Base-by-base conservation (phyloP, 139 green algal genomes). In the Tetradesmus obliquus region DNA sequence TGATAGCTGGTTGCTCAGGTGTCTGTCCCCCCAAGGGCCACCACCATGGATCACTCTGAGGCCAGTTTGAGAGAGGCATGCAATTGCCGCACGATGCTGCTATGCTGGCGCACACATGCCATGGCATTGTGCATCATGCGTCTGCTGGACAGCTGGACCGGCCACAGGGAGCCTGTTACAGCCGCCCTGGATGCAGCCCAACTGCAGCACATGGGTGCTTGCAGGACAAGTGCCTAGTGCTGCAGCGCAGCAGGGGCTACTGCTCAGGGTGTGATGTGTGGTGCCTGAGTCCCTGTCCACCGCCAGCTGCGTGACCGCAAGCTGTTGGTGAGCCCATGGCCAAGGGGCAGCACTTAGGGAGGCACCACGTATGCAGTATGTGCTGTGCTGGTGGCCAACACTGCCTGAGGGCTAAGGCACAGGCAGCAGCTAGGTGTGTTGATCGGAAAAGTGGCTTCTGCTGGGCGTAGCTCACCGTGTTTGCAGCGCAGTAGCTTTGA, bases 201-300 rank as follows among this genome's bases (percentile, higher is more conserved):
- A 76, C 66, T 24, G 66, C 66, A 76, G 66, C 66, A 24, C 17
- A 76, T 76, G 66, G 66, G 66, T 76, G 66, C 66, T 76, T 76
- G 66, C 66, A 76, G 66, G 60, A 76, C 66, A 76, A 76, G 66
- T 76, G 66, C 66, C 66, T 76, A 76, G 66, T 76, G 66, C 66
- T 76, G 66, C 66, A 76, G 66, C 66, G 66, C 66, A 76, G 10
- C 66, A 19, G 66, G 66, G 15, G 15, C 66, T 76, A 76, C 66
- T 76, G 66, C 66, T 76, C 66, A 76, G 66, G 66, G 66, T 76
- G 5, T 76, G 66, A 76, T 76, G 66, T 76, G 66, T 76, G 66
- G 66, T 76, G 66, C 66, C 66, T 76, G 66, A 1, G 4, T 76
- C 66, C 66, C 66, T 76, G 66, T 76, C 5, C 66, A 76, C 66